These are phyloP conservation scores for Neodidymelliopsis sp. DNA, from an alignment of 2,329 filamentous ascomycete genomes.

Conservation along the genomic window DNA sequence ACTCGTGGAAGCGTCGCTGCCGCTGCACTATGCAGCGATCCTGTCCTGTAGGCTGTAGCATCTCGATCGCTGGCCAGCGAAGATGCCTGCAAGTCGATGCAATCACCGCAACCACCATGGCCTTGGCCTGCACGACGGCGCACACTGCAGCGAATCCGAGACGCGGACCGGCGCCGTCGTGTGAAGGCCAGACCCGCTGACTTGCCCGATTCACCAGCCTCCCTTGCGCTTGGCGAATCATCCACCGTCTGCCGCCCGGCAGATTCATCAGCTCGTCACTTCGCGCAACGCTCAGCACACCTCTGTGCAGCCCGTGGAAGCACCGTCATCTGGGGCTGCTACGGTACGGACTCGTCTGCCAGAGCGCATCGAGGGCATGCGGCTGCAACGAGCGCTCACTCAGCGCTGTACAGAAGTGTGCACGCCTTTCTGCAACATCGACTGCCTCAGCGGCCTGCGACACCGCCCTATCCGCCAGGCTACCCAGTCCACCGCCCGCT, in stretches of 20 bases:
- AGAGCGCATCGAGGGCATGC: constrained; percentile 9
- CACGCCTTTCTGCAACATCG: constrained; percentile 9
- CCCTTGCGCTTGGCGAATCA: constrained; percentile 26
- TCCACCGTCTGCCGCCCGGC: constrained; percentile 12
- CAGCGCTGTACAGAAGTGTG: constrained; percentile 16
- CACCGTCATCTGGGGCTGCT: constrained; percentile 22
- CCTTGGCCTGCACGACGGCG: constrained; percentile 17
- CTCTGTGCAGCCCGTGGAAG: constrained; percentile 7
- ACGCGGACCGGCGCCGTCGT: constrained; percentile 19
- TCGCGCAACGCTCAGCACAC: constrained; percentile 30
- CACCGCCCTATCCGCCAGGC: constrained; percentile 25
- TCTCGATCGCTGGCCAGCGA: constrained; percentile 32
- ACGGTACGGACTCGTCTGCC: too few relatives aligned
- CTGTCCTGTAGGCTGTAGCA: too few relatives aligned
- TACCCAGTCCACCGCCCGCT: constrained; percentile 10
- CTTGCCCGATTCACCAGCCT: constrained; percentile 21
- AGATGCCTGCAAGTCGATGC: constrained; percentile 28
- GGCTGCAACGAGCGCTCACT: constrained; percentile 21
- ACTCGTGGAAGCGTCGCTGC: constrained; percentile 12
- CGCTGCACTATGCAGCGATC: constrained; percentile 2
- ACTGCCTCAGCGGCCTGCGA: constrained; percentile 18
- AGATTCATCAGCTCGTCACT: constrained; percentile 21
- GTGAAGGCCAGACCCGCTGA: constrained; percentile 29
- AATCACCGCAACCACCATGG: constrained; percentile 18
- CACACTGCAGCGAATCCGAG: constrained; percentile 27